Evolutionary conservation across 768 basidiomycete genomes (phyloP).

Genomic region (Suillus occidentalis): DNA sequence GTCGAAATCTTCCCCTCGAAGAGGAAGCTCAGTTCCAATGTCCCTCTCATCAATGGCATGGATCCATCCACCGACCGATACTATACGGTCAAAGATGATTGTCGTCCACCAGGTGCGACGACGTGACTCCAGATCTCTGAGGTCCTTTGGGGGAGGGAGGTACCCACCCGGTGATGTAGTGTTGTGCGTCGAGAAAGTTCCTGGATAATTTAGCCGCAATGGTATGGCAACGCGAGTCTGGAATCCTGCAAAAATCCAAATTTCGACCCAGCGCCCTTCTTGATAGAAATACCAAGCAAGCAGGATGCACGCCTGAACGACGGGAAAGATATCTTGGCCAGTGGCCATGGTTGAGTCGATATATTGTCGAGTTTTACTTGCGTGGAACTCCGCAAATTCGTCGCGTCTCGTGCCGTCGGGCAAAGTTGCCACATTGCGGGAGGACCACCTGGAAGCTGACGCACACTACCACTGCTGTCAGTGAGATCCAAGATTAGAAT

Average conservation of each 20-base stretch:
- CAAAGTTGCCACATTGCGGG: conserved; percentile 61
- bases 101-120: conserved; percentile 93
- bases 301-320: conserved; percentile 84
- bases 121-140: conserved; percentile 73
- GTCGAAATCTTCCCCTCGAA: conserved; percentile 76
- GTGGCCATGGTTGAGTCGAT: conserved; percentile 91
- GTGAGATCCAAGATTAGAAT: conserved; percentile 9
- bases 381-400: conserved; percentile 85
- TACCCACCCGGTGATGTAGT: conserved; percentile 75
- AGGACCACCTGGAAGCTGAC: conserved; percentile 80
- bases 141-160: conserved; percentile 74
- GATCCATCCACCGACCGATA: conserved; percentile 81
- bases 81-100: conserved; percentile 81
- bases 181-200: conserved; percentile 72
- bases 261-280: conserved; percentile 87
- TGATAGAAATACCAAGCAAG: conserved; percentile 92
- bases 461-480: conserved; percentile 56
- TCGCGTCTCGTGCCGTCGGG: conserved; percentile 80
- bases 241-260: conserved; percentile 88
- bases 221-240: conserved; percentile 82
- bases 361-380: conserved; percentile 81
- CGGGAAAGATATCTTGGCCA: conserved; percentile 82
- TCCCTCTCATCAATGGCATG: conserved; percentile 84
- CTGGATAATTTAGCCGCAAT: conserved; percentile 81
- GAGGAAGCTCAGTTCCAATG: conserved; percentile 79